Conservation (phyloP, 163 green algal genomes). For the Coccomyxa subellipsoidea region DNA sequence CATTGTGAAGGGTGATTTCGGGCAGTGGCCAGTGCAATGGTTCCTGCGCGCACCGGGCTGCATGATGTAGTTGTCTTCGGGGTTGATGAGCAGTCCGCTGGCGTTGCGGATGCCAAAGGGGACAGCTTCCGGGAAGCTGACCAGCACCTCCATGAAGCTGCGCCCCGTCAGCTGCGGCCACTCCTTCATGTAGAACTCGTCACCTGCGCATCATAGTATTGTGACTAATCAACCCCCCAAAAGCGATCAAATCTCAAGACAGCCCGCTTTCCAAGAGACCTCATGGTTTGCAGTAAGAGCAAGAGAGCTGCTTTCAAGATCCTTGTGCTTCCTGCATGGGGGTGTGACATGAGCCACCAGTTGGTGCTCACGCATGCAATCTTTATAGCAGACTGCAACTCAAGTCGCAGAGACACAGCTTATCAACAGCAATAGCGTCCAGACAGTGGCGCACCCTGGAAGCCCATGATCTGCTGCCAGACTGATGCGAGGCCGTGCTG, state of each 20-base stretch:
- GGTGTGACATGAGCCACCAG: too few species aligned
- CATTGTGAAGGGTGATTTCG: background rate
- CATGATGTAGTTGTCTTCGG: slow-evolving; percentile 39
- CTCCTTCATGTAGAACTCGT: slow-evolving; percentile 58
- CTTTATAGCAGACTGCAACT: too few species aligned
- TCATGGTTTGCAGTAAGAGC: too few species aligned
- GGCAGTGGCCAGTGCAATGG: too few species aligned
- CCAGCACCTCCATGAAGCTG: slow-evolving; percentile 39
- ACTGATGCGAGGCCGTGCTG: slow-evolving; percentile 43
- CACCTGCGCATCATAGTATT: slow-evolving; percentile 24
- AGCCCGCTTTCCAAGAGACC: too few species aligned
- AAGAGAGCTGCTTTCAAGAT: too few species aligned
- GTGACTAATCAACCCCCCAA: too few species aligned
- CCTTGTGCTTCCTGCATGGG: too few species aligned
- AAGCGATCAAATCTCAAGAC: too few species aligned
- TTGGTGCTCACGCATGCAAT: too few species aligned
- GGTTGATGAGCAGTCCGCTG: slow-evolving; percentile 35
- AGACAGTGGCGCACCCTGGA: slow-evolving; percentile 24
- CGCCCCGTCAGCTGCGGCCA: slow-evolving; percentile 44
- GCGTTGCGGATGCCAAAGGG: slow-evolving; percentile 28
- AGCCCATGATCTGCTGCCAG: slow-evolving; percentile 54
- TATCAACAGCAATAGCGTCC: background rate
- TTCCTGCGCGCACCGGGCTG: background rate
- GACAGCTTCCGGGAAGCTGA: slow-evolving; percentile 44
- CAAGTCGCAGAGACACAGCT: too few species aligned